These are phyloP conservation scores for Hanseniaspora vineae DNA, from an alignment of 805 yeast genomes.

Conservation along the genomic window DNA sequence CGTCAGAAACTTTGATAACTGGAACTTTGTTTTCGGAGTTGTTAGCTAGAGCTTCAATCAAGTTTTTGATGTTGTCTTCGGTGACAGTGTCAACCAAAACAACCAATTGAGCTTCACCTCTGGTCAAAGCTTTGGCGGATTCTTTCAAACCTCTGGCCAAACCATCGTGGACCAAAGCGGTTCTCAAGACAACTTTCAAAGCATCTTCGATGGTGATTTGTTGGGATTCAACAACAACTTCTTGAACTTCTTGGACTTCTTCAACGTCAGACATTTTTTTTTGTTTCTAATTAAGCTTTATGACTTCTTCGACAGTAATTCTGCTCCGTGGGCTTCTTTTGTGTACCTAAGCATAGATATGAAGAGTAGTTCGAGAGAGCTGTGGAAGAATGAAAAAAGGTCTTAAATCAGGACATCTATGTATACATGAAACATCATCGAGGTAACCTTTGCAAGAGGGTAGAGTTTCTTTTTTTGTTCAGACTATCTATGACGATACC, in stretches of 20 bases:
- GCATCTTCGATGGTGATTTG: slow-evolving; percentile 97
- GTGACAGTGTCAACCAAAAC: slow-evolving; percentile 97
- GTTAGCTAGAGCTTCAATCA: slow-evolving; percentile 98
- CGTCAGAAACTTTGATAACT: slow-evolving; percentile 97
- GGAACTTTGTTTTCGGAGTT: slow-evolving; percentile 95
- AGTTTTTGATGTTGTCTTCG: slow-evolving; percentile 91
- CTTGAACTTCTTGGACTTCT: slow-evolving; percentile 67
- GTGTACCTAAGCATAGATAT: background rate
- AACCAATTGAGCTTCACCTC: slow-evolving; percentile 96
- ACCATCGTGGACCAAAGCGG: slow-evolving; percentile 97
- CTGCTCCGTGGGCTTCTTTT: slow-evolving; percentile 40
- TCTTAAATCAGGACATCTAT: too few relatives aligned
- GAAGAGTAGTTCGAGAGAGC: too few relatives aligned
- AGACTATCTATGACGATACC: too few relatives aligned
- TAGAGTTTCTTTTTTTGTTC: too few relatives aligned
- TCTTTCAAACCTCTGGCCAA: slow-evolving; percentile 99
- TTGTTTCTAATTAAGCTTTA: slow-evolving; percentile 15
- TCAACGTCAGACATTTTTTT: slow-evolving; percentile 82
- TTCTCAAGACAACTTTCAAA: slow-evolving; percentile 94
- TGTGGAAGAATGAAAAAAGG: too few relatives aligned
- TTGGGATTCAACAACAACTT: slow-evolving; percentile 72
- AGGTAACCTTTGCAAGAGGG: too few relatives aligned
- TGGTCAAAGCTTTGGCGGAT: slow-evolving; percentile 96
- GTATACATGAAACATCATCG: background rate
- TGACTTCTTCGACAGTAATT: slow-evolving; percentile 65